phyloP scores from a whole-genome alignment of 2,329 filamentous ascomycete genomes.

The Fusarium pseudograminearum region DNA sequence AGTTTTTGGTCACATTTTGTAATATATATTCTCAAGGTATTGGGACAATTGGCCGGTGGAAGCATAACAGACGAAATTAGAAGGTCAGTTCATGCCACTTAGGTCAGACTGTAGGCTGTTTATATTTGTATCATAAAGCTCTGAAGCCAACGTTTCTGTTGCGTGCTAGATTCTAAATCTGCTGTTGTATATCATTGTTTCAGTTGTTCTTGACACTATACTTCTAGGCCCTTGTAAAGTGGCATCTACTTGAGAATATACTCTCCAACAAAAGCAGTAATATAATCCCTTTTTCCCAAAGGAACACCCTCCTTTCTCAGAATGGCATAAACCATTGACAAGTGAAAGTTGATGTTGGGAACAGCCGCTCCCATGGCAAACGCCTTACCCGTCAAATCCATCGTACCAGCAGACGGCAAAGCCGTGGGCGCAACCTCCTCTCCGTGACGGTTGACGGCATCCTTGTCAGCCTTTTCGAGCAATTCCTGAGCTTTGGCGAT shows the following conservation, averaged over 20 bases:
- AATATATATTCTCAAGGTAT: neutral
- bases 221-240: neutral
- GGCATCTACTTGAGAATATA: conserved; percentile 35
- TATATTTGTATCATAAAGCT: neutral
- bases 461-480: conserved; percentile 49
- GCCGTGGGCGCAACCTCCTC: conserved; percentile 43
- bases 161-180: neutral
- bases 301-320: conserved; percentile 68
- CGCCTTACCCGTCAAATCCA: conserved; percentile 45
- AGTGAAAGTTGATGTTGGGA: conserved; percentile 72
- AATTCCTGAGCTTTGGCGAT: conserved; percentile 45
- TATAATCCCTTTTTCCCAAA: conserved; percentile 68
- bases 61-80: neutral
- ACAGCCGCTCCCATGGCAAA: conserved; percentile 62
- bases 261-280: conserved; percentile 48
- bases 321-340: conserved; percentile 68
- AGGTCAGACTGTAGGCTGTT: neutral
- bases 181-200: neutral
- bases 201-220: neutral
- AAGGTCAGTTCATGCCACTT: neutral
- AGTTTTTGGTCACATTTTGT: neutral
- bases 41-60: neutral
- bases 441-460: conserved; percentile 48
- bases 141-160: neutral
- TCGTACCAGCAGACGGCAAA: conserved; percentile 37